Percentiles rank a stretch among this genome's conserved stretches.
phyloP scores from a whole-genome alignment of 345 rosid genomes.

The Pistacia vera region DNA sequence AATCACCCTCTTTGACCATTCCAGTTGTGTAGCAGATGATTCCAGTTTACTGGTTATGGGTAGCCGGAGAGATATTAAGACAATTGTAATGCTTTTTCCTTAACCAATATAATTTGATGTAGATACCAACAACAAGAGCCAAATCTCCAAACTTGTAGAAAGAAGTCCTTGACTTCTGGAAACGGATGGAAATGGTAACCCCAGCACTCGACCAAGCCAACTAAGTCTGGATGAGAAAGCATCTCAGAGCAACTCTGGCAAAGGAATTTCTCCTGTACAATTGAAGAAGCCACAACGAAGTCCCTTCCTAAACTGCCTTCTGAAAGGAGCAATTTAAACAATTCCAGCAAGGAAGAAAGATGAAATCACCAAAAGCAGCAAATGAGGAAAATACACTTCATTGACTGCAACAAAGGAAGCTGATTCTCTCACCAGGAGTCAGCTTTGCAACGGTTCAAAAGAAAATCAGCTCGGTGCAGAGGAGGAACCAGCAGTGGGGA shows the following conservation, averaged over 20 bases:
- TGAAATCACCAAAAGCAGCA: too few species aligned
- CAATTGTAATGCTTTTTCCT: background rate
- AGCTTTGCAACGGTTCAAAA: background rate
- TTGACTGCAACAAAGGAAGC: too few species aligned
- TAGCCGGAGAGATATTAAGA: background rate
- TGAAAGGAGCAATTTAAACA: too few species aligned
- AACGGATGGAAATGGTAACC: constrained; percentile 47
- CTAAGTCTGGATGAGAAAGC: too few species aligned
- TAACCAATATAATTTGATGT: constrained; percentile 24
- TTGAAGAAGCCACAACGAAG: too few species aligned
- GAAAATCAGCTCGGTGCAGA: constrained; percentile 11
- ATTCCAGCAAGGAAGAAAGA: too few species aligned
- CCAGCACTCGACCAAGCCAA: constrained; percentile 38
- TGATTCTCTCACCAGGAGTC: constrained; percentile 6
- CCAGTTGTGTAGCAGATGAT: too few species aligned
- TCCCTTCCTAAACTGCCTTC: too few species aligned
- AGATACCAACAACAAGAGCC: constrained; percentile 95
- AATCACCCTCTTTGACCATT: background rate
- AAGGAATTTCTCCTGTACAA: too few species aligned
- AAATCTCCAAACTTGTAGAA: constrained; percentile 98
- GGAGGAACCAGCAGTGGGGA: constrained; percentile 34
- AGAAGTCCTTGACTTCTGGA: constrained; percentile 55
- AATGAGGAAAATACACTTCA: too few species aligned
- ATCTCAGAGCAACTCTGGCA: too few species aligned
- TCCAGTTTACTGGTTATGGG: too few species aligned